phyloP scores from a whole-genome alignment of 176 grass and related monocot species.

The bread wheat (Triticum aestivum) region DNA sequence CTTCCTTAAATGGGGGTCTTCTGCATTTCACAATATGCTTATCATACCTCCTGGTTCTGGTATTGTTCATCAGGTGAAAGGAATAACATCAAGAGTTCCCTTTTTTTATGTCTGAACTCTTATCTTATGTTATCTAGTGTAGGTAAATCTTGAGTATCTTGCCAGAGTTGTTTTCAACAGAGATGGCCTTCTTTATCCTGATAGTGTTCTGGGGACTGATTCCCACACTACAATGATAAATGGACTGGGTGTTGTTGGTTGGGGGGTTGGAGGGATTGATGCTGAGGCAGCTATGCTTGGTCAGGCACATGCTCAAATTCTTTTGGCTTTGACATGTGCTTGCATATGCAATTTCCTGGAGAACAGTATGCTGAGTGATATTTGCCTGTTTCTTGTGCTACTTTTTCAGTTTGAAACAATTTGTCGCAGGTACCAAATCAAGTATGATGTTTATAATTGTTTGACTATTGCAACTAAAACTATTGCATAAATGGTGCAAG shows the following conservation, averaged over 20 bases:
- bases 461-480: neutral
- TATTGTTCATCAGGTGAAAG: slow-evolving; percentile 72
- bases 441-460: neutral
- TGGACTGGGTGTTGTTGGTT: slow-evolving; percentile 70
- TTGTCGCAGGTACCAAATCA: neutral
- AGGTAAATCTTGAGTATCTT: slow-evolving; percentile 90
- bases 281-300: slow-evolving; percentile 77
- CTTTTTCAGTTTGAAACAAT: neutral
- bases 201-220: slow-evolving; percentile 75
- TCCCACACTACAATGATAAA: slow-evolving; percentile 79
- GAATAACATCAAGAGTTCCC: neutral
- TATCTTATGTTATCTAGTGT: neutral
- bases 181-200: slow-evolving; percentile 46
- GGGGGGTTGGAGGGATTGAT: slow-evolving; percentile 72
- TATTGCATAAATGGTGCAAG: neutral
- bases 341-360: neutral
- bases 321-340: neutral
- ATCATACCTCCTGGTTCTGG: slow-evolving; percentile 60
- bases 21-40: slow-evolving; percentile 72
- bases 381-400: neutral
- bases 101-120: neutral
- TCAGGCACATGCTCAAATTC: slow-evolving; percentile 42
- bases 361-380: neutral
- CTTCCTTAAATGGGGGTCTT: slow-evolving; percentile 71
- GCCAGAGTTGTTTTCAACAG: slow-evolving; percentile 42